Evolutionary conservation across 768 basidiomycete species (phyloP).

Genomic region (Rhizopogon vesiculosus): DNA sequence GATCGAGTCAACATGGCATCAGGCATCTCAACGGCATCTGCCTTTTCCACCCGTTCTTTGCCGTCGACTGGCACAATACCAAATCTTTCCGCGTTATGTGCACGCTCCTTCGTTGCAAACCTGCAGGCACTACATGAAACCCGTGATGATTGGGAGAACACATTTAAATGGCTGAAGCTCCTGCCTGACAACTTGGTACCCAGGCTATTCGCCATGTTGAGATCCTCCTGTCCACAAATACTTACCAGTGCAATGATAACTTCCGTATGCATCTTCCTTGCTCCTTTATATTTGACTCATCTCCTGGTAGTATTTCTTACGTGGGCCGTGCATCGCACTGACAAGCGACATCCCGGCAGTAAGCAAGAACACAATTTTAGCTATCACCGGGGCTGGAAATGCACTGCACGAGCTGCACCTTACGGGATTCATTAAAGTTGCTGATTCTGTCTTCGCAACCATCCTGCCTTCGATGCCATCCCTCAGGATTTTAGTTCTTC

Average conservation of each 20-base stretch:
- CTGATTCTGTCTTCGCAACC: constrained; percentile 48
- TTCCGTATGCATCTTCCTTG: constrained; percentile 33
- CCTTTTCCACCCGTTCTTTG: constrained; percentile 41
- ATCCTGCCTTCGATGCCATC: constrained; percentile 39
- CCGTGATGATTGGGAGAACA: constrained; percentile 33
- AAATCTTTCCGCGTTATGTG: constrained; percentile 44
- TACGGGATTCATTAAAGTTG: constrained; percentile 45
- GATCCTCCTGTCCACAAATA: constrained; percentile 42
- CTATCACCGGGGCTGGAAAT: constrained; percentile 26
- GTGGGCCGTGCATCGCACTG: constrained; percentile 46
- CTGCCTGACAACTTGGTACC: constrained; percentile 52
- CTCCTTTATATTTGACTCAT: background rate
- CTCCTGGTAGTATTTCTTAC: constrained; percentile 49
- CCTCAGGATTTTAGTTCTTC: constrained; percentile 46
- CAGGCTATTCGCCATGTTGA: constrained; percentile 48
- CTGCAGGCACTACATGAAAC: constrained; percentile 36
- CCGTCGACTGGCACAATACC: constrained; percentile 30
- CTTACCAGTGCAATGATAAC: constrained; percentile 52
- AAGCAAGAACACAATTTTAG: constrained; percentile 42
- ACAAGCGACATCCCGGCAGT: constrained; percentile 50
- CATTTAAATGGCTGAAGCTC: constrained; percentile 34
- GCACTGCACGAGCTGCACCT: constrained; percentile 45
- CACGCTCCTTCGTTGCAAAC: constrained; percentile 45
- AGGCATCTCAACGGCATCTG: constrained; percentile 45
- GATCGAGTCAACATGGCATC: constrained; percentile 35